Conservation (phyloP, 2,329 filamentous ascomycete genomes). For the Hymenoscyphus repandus region DNA sequence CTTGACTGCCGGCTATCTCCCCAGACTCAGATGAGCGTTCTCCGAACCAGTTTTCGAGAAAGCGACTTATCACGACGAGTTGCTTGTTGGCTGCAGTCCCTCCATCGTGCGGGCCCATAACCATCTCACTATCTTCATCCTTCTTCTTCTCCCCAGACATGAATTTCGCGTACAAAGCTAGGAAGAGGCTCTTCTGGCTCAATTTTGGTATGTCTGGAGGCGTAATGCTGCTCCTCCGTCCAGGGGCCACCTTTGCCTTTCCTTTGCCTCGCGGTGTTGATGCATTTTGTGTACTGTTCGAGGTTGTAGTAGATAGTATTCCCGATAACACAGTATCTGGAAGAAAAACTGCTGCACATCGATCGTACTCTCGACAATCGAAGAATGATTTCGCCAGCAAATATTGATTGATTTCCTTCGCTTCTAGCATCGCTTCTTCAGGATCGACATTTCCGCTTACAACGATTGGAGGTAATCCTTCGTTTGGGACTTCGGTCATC, state of each 20-base stretch:
- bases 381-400: conserved; percentile 91
- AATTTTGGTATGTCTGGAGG: conserved; percentile 47
- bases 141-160: conserved; percentile 93
- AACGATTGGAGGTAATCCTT: conserved; percentile 44
- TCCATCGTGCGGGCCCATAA: conserved; percentile 86
- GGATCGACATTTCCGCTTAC: conserved; percentile 57
- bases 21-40: conserved; percentile 55
- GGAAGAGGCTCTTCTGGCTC: conserved; percentile 88
- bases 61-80: conserved; percentile 66
- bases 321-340: conserved; percentile 73
- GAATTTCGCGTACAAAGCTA: conserved; percentile 88
- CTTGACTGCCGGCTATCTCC: conserved; percentile 62
- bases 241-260: conserved; percentile 41
- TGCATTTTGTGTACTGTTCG: conserved; percentile 34
- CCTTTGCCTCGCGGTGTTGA: conserved; percentile 53
- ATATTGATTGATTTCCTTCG: conserved; percentile 75
- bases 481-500: conserved; percentile 49
- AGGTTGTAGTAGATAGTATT: conserved; percentile 44
- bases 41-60: conserved; percentile 76
- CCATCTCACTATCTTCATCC: conserved; percentile 95
- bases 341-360: conserved; percentile 83
- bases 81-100: conserved; percentile 83
- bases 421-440: conserved; percentile 70
- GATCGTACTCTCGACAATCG: conserved; percentile 91
- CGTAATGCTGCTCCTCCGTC: conserved; percentile 10